Conservation (phyloP, 1,284 basidiomycete species). For the Lignosus rhinocerotis region DNA sequence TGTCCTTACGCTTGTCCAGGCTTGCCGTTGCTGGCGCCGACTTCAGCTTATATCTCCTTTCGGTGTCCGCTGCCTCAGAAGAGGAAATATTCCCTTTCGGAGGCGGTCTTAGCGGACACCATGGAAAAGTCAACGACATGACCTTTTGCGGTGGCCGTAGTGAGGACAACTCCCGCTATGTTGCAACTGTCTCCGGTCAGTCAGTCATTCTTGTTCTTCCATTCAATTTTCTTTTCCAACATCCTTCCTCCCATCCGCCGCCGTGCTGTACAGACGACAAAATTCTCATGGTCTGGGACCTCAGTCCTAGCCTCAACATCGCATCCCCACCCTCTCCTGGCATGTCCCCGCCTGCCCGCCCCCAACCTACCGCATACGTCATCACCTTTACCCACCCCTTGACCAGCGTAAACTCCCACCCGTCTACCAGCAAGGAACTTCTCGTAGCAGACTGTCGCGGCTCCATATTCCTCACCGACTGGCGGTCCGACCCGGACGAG, state of each 20-base stretch:
- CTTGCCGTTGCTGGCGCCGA: slow-evolving; percentile 66
- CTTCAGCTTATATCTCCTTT: slow-evolving; percentile 67
- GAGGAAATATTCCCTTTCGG: slow-evolving; percentile 70
- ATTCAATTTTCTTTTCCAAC: neutral
- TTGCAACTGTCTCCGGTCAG: slow-evolving; percentile 77
- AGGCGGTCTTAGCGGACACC: slow-evolving; percentile 74
- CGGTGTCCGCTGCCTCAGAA: slow-evolving; percentile 48
- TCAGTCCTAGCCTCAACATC: slow-evolving; percentile 54
- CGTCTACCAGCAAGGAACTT: slow-evolving; percentile 71
- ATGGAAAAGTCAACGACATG: slow-evolving; percentile 73
- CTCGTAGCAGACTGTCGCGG: slow-evolving; percentile 73
- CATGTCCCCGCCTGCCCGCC: slow-evolving; percentile 33
- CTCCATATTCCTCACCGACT: slow-evolving; percentile 73
- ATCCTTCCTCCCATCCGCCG: neutral
- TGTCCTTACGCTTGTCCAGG: slow-evolving; percentile 37
- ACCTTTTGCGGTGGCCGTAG: slow-evolving; percentile 71
- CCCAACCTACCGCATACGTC: slow-evolving; percentile 73
- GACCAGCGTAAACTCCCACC: slow-evolving; percentile 67
- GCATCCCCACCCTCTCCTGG: slow-evolving; percentile 38
- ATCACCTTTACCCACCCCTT: slow-evolving; percentile 72
- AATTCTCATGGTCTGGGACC: slow-evolving; percentile 82
- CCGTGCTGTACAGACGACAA: slow-evolving; percentile 58
- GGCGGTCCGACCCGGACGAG: slow-evolving; percentile 69
- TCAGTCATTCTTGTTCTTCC: neutral
- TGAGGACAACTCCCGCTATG: slow-evolving; percentile 65